Percentiles rank a stretch among this genome's conserved stretches.
phyloP scores from a whole-genome alignment of 345 rosid species.

The Ceriops decandra region DNA sequence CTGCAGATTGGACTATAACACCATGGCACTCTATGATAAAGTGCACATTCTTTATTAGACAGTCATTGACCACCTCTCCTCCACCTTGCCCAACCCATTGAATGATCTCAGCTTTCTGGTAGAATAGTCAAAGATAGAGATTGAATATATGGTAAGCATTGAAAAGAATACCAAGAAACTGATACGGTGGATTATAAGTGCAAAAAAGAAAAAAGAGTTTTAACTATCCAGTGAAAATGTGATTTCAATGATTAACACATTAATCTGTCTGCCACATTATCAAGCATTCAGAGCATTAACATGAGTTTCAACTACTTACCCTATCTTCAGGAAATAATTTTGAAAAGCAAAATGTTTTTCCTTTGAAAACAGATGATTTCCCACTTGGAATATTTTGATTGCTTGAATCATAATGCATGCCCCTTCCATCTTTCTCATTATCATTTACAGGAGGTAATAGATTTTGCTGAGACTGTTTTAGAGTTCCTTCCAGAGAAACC shows the following conservation, averaged over 20 bases:
- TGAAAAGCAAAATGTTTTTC: constrained; percentile 76
- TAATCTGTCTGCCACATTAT: neutral
- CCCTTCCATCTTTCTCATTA: constrained; percentile 32
- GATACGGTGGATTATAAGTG: neutral
- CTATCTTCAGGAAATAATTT: constrained; percentile 70
- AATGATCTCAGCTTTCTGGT: constrained; percentile 74
- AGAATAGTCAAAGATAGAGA: constrained; percentile 6
- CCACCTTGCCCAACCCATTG: constrained; percentile 90
- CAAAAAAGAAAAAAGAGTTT: neutral
- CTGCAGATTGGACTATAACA: constrained; percentile 27
- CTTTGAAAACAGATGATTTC: constrained; percentile 54
- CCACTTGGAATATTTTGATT: constrained; percentile 30
- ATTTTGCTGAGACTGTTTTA: constrained; percentile 32
- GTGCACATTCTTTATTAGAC: constrained; percentile 33
- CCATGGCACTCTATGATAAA: constrained; percentile 85
- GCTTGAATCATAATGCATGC: constrained; percentile 32
- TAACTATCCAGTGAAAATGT: neutral
- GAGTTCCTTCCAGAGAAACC: constrained; percentile 25
- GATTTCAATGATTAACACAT: neutral
- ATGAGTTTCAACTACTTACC: constrained; percentile 47
- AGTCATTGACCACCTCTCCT: constrained; percentile 58
- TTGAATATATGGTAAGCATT: neutral
- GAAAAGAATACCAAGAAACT: constrained; percentile 1
- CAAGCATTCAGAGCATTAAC: neutral
- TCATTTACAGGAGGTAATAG: constrained; percentile 26